These are phyloP conservation scores for Musa itinerans DNA, from an alignment of 176 grass and related monocot species.

Conservation along the genomic window DNA sequence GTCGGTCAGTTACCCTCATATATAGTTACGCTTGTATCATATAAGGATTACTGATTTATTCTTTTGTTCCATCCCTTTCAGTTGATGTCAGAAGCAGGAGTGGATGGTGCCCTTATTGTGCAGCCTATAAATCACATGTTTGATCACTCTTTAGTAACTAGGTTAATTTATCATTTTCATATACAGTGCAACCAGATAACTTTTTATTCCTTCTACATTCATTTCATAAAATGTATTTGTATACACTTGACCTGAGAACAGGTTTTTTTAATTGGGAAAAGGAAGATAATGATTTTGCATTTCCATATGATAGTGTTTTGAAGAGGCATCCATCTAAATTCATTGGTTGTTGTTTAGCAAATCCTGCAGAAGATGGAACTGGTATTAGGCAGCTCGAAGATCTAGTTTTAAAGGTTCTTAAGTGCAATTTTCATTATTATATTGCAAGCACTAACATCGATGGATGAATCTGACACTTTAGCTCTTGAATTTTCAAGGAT, in stretches of 20 bases:
- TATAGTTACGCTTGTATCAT: background rate
- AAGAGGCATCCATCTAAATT: constrained; percentile 86
- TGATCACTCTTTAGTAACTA: constrained; percentile 71
- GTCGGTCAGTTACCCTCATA: too few species aligned
- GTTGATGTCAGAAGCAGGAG: constrained; percentile 74
- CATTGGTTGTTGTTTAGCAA: constrained; percentile 73
- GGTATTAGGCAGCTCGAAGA: constrained; percentile 71
- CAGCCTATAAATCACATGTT: constrained; percentile 92
- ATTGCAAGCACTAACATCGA: background rate
- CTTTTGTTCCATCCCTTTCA: constrained; percentile 19
- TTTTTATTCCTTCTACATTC: background rate
- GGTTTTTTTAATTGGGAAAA: background rate
- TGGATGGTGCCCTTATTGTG: constrained; percentile 78
- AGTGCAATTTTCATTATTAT: constrained; percentile 3
- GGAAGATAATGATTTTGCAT: background rate
- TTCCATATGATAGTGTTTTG: constrained; percentile 44
- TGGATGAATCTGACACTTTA: background rate
- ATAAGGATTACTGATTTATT: background rate
- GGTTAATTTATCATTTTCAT: constrained; percentile 30
- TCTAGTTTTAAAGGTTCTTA: constrained; percentile 55
- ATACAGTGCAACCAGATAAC: background rate
- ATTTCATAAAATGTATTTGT: background rate
- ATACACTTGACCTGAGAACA: background rate
- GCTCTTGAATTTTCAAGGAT: constrained; percentile 38
- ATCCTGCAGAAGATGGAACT: constrained; percentile 71